These are phyloP conservation scores for Kokia cookei DNA, from an alignment of 441 rosid species.

Conservation along the genomic window DNA sequence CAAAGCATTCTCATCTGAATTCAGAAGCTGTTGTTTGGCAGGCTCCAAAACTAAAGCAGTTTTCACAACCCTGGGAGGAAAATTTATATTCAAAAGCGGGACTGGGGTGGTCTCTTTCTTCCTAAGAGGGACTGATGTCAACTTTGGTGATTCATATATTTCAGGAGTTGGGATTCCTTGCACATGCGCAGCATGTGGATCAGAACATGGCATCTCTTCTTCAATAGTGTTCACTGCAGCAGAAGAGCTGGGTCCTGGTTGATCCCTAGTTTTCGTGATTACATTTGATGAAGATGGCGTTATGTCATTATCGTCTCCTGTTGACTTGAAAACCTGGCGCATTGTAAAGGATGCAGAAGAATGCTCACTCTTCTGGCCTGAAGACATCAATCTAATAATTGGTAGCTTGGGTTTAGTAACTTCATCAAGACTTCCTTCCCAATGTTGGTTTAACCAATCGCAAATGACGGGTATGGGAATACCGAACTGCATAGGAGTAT, in stretches of 20 bases:
- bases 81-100: slow-evolving; percentile 88
- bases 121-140: slow-evolving; percentile 62
- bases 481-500: slow-evolving; percentile 70
- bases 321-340: slow-evolving; percentile 72
- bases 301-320: slow-evolving; percentile 40
- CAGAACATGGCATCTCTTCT: slow-evolving; percentile 37
- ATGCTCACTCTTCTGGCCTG: slow-evolving; percentile 86
- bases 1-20: slow-evolving; percentile 26
- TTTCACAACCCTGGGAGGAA: slow-evolving; percentile 55
- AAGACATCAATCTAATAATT: slow-evolving; percentile 78
- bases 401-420: slow-evolving; percentile 81
- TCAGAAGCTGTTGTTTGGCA: slow-evolving; percentile 16
- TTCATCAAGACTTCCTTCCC: slow-evolving; percentile 97
- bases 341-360: slow-evolving; percentile 84
- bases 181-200: slow-evolving; percentile 43
- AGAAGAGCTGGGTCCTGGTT: slow-evolving; percentile 35
- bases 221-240: slow-evolving; percentile 26
- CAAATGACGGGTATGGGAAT: slow-evolving; percentile 87
- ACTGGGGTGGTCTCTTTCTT: slow-evolving; percentile 44
- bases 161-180: slow-evolving; percentile 92
- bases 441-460: slow-evolving; percentile 96
- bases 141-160: slow-evolving; percentile 72
- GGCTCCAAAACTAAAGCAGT: slow-evolving; percentile 24
- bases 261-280: slow-evolving; percentile 38
- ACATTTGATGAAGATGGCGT: slow-evolving; percentile 65